phyloP scores from a whole-genome alignment of 2,329 filamentous ascomycete genomes.

The Colletotrichum tanaceti region DNA sequence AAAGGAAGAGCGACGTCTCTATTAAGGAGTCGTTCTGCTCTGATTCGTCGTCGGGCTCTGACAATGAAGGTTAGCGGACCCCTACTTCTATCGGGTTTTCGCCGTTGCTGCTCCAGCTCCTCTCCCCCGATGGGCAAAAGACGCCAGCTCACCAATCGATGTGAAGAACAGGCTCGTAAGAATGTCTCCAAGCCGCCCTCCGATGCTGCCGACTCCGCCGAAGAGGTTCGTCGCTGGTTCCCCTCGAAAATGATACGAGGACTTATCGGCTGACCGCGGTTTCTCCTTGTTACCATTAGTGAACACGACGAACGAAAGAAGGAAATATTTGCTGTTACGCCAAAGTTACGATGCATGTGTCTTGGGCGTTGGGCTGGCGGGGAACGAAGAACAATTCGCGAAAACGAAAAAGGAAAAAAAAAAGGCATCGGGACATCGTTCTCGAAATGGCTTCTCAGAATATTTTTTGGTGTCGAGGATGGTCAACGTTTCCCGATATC shows the following conservation, averaged over 20 bases:
- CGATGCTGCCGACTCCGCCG: slow-evolving; percentile 27
- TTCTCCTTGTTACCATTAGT: slow-evolving; percentile 20
- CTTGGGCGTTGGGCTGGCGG: slow-evolving; percentile 14
- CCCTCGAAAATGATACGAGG: slow-evolving; percentile 25
- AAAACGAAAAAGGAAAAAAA: not conserved
- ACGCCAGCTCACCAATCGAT: slow-evolving; percentile 25
- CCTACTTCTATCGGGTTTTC: not conserved
- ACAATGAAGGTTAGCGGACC: slow-evolving; percentile 34
- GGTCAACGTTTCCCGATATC: not conserved
- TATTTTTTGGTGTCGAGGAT: slow-evolving; percentile 15
- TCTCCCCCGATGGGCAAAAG: not conserved
- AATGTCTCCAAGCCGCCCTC: slow-evolving; percentile 23
- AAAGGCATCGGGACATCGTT: slow-evolving; percentile 13
- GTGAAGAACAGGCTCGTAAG: slow-evolving; percentile 16
- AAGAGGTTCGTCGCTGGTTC: slow-evolving; percentile 36
- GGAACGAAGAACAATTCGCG: slow-evolving; percentile 7
- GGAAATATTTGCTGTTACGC: slow-evolving; percentile 21
- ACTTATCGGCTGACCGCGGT: slow-evolving; percentile 35
- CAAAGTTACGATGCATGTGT: not conserved
- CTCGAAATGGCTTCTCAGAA: slow-evolving; percentile 17
- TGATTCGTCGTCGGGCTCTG: slow-evolving; percentile 23
- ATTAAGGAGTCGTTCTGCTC: slow-evolving; percentile 17
- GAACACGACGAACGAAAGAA: slow-evolving; percentile 12
- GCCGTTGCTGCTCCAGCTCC: not conserved
- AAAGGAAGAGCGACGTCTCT: slow-evolving; percentile 35